These are phyloP conservation scores for Clonostachys byssicola DNA, from an alignment of 2,329 filamentous ascomycete species.

Conservation along the genomic window DNA sequence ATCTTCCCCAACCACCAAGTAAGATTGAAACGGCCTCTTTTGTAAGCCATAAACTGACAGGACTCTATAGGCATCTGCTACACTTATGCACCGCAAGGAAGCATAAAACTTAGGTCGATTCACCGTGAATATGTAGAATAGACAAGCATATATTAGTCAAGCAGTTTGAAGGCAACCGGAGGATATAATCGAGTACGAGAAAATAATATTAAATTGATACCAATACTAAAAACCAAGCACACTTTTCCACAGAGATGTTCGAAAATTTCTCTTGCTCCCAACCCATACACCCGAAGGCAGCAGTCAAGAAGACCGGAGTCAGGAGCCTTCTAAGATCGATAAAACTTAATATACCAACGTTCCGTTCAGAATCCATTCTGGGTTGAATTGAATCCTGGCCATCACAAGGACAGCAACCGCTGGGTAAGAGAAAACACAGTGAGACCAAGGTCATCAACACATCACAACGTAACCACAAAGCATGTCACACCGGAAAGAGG, in stretches of 20 bases:
- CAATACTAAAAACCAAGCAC: background rate
- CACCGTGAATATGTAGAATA: background rate
- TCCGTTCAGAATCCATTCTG: conserved; percentile 76
- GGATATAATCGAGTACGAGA: background rate
- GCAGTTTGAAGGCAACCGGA: background rate
- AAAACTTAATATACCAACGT: conserved; percentile 63
- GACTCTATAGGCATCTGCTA: conserved; percentile 2
- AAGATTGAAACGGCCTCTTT: conserved; percentile 2
- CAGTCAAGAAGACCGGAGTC: conserved; percentile 14
- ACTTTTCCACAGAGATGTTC: conserved; percentile 20
- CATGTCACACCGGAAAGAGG: too few relatives aligned
- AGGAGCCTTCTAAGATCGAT: conserved; percentile 33
- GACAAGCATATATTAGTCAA: background rate
- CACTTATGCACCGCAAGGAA: conserved; percentile 5
- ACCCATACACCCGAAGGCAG: conserved; percentile 21
- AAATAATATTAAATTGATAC: background rate
- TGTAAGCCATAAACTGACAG: background rate
- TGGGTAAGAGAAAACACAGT: conserved; percentile 34
- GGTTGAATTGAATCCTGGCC: conserved; percentile 66
- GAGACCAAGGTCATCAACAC: too few relatives aligned
- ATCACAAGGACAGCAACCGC: conserved; percentile 69
- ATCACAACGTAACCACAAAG: too few relatives aligned
- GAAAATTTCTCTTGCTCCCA: conserved; percentile 35
- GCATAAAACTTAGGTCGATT: background rate
- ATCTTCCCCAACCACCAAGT: conserved; percentile 90